phyloP scores from a whole-genome alignment of 169 alveolate species.

The Miamiensis avidus region DNA sequence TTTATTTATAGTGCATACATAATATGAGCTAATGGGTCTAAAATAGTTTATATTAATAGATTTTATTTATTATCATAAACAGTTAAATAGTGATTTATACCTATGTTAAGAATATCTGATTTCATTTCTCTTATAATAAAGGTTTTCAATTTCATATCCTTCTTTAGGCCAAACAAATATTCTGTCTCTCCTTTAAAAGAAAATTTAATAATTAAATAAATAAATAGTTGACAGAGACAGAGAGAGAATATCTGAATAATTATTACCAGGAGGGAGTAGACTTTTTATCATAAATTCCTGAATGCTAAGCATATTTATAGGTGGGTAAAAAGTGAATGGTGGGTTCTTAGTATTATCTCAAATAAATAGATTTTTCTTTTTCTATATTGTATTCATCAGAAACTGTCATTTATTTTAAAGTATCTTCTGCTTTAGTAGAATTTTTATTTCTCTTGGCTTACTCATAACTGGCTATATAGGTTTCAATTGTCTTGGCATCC shows the following conservation, averaged over 20 bases:
- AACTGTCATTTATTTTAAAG: conserved; percentile 28
- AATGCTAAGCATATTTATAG: conserved; percentile 61
- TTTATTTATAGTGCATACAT: not conserved
- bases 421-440: conserved; percentile 24
- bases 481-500: conserved; percentile 35
- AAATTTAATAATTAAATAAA: too few species aligned
- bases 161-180: not conserved
- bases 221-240: too few species aligned
- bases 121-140: conserved; percentile 15
- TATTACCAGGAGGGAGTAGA: conserved; percentile 3
- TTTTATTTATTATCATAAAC: too few species aligned
- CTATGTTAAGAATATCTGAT: conserved; percentile 6
- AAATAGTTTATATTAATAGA: not conserved
- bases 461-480: conserved; percentile 28
- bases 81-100: not conserved
- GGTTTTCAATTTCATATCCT: conserved; percentile 1
- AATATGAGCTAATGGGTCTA: not conserved
- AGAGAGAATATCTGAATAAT: not conserved
- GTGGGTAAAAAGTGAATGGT: conserved; percentile 77
- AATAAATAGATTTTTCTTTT: conserved; percentile 47
- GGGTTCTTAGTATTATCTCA: conserved; percentile 67
- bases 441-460: conserved; percentile 38
- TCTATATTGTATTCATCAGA: conserved; percentile 47
- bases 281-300: not conserved
- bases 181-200: conserved; percentile 6